Evolutionary conservation across 2,329 filamentous ascomycete genomes (phyloP).

Genomic region (Botrytis porri): DNA sequence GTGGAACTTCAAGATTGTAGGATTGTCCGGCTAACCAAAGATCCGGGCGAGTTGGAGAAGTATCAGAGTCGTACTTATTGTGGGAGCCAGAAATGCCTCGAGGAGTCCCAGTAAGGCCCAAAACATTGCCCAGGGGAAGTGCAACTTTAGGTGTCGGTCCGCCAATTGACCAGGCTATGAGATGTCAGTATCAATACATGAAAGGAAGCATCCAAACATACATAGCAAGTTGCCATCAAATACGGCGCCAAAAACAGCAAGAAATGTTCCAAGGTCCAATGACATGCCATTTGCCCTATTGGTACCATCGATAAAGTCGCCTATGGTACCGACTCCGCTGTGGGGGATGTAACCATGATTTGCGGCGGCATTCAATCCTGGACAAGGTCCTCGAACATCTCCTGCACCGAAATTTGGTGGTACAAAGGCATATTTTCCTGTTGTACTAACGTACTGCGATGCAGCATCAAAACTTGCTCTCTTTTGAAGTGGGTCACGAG

Average conservation of each 20-base stretch:
- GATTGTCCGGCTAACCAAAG: slow-evolving; percentile 33
- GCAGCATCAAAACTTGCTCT: slow-evolving; percentile 5
- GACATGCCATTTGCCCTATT: slow-evolving; percentile 13
- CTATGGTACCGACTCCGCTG: slow-evolving; percentile 36
- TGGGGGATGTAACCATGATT: slow-evolving; percentile 44
- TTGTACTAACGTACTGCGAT: slow-evolving; percentile 11
- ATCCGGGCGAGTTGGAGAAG: slow-evolving; percentile 50
- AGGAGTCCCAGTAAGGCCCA: slow-evolving; percentile 38
- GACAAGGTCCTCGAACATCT: slow-evolving; percentile 35
- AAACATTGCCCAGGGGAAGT: slow-evolving; percentile 28
- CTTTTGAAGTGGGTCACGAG: neutral
- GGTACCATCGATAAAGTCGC: slow-evolving; percentile 37
- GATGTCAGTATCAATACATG: neutral
- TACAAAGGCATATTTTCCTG: slow-evolving; percentile 24
- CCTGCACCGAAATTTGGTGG: slow-evolving; percentile 26
- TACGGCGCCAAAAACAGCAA: slow-evolving; percentile 4
- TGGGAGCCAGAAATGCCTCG: slow-evolving; percentile 48
- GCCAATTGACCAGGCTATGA: slow-evolving; percentile 5
- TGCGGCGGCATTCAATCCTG: slow-evolving; percentile 43
- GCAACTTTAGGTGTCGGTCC: neutral
- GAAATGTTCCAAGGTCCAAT: slow-evolving; percentile 7
- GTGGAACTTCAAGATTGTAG: slow-evolving; percentile 3
- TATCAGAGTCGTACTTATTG: slow-evolving; percentile 52
- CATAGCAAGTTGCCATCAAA: neutral
- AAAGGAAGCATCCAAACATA: neutral